A percentile compares a stretch with the other conserved stretches of the same genome.
Evolutionary conservation across 768 basidiomycete genomes (phyloP).

Genomic region (Pleurotus citrinopileatus): DNA sequence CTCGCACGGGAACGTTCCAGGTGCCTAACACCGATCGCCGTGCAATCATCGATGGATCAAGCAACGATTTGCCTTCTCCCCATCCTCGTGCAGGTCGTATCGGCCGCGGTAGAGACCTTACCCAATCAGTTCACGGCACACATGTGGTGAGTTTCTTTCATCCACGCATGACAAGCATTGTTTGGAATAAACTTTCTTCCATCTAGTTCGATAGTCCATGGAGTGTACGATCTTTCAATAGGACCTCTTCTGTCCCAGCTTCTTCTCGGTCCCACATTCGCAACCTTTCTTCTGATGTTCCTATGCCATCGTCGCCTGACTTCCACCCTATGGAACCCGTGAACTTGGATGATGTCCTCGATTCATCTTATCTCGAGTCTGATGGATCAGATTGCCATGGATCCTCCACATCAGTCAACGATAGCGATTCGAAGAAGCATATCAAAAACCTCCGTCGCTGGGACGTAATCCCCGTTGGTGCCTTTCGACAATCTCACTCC

Average conservation of each 20-base stretch:
- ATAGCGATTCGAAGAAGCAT: conserved; percentile 22
- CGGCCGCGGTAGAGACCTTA: conserved; percentile 5
- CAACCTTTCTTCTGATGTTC: conserved; percentile 35
- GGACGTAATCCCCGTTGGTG: conserved; percentile 71
- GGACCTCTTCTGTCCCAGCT: conserved; percentile 25
- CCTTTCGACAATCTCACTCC: conserved; percentile 65
- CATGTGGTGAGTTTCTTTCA: conserved; percentile 25
- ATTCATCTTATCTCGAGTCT: conserved; percentile 66
- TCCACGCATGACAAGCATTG: conserved; percentile 23
- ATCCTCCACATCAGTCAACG: conserved; percentile 28
- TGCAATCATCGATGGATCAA: conserved; percentile 44
- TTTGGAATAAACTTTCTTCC: conserved; percentile 24
- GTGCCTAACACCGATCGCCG: conserved; percentile 27
- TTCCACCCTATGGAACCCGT: conserved; percentile 49
- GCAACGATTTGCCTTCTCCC: conserved; percentile 46
- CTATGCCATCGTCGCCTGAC: conserved; percentile 28
- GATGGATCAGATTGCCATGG: conserved; percentile 39
- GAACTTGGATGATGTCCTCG: conserved; percentile 73
- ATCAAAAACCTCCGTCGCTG: conserved; percentile 56
- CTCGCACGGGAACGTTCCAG: conserved; percentile 39
- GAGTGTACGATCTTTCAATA: conserved; percentile 21
- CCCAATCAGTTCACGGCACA: conserved; percentile 13
- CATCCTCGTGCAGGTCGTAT: conserved; percentile 30
- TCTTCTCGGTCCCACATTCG: conserved; percentile 25
- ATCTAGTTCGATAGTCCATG: conserved; percentile 9